phyloP scores from a whole-genome alignment of 1,284 basidiomycete genomes.

The Irpex sp. region DNA sequence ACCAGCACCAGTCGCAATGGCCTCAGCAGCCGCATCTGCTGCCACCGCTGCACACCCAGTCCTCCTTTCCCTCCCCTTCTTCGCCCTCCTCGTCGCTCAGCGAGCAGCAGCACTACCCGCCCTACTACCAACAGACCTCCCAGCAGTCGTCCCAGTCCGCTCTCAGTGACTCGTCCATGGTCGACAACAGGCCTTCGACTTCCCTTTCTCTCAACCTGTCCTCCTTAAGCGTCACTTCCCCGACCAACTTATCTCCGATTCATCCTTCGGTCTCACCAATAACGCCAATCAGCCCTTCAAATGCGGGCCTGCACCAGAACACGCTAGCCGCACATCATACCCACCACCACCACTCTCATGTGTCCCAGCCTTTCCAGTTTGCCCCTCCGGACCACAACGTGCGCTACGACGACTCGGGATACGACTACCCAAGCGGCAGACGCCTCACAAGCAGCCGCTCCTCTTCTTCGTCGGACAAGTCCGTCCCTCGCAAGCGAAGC shows the following conservation, averaged over 20 bases:
- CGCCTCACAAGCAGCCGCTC: constrained; percentile 32
- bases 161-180: constrained; percentile 20
- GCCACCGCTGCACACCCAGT: constrained; percentile 28
- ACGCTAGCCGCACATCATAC: constrained; percentile 18
- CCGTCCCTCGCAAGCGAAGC: constrained; percentile 56
- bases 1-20: constrained; percentile 28
- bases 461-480: constrained; percentile 44
- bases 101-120: constrained; percentile 28
- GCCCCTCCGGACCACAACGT: constrained; percentile 30
- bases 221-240: constrained; percentile 58
- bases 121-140: constrained; percentile 25
- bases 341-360: constrained; percentile 23
- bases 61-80: constrained; percentile 33
- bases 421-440: constrained; percentile 26
- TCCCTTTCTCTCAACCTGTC: constrained; percentile 65
- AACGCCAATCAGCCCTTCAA: constrained; percentile 55
- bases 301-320: constrained; percentile 27
- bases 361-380: constrained; percentile 42
- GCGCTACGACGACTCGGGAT: constrained; percentile 30
- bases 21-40: constrained; percentile 30
- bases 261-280: constrained; percentile 51
- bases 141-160: constrained; percentile 24
- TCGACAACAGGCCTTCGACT: constrained; percentile 24
- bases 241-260: constrained; percentile 59
- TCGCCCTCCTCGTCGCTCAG: constrained; percentile 30